Base-by-base conservation (phyloP, 1,284 basidiomycete genomes). In the Boletus albobrunnescens region DNA sequence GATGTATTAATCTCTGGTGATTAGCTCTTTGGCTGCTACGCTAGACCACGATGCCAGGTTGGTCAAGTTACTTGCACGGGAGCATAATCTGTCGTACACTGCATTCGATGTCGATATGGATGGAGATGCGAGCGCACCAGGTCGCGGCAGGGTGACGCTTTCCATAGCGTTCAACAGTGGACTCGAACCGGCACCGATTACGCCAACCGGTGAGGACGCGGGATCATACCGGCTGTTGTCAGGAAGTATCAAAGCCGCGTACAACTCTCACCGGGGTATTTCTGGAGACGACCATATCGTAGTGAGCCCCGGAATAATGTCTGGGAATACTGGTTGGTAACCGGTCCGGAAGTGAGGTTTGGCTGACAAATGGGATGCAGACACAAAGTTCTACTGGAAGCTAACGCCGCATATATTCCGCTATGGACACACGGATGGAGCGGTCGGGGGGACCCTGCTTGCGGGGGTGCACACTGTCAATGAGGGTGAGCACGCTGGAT, bases 151-250 rank as follows among this genome's bases (percentile, higher is more conserved):
- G 17, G 62, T 77, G 48, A 69, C 54, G 5, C 58, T 77, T 43
- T 65, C 68, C 28, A 68, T 75, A 41, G 72, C 76, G 3, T 60
- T 51, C 9, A 44, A 65, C 1, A 17, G 31, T 5, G 69, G 67
- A 12, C 67, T 81, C 13, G 75, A 79, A 49, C 79, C 83, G 2
- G 77, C 82, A 4, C 79, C 80, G 0, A 63, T 76, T 23, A 76
- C 81, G 13, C 75, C 79, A 0, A 70, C 67, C 0, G 64, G 67
- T 10, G 61, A 62, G 3, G 64, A 71, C 16, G 71, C 74, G 0
- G 67, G 55, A 2, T 71, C 78, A n/a, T 84, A 71, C 63, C 58
- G 59, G 14, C 51, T 81, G 14, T 63, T 81, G 20, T 73, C 72
- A 16, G 77, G 75, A 2, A 77, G 74, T 9, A 78, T 80, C 55